A percentile compares a stretch with the other conserved stretches of the same genome.
These are phyloP conservation scores for Camellia japonica DNA, from an alignment of 148 eudicot species.

Conservation along the genomic window DNA sequence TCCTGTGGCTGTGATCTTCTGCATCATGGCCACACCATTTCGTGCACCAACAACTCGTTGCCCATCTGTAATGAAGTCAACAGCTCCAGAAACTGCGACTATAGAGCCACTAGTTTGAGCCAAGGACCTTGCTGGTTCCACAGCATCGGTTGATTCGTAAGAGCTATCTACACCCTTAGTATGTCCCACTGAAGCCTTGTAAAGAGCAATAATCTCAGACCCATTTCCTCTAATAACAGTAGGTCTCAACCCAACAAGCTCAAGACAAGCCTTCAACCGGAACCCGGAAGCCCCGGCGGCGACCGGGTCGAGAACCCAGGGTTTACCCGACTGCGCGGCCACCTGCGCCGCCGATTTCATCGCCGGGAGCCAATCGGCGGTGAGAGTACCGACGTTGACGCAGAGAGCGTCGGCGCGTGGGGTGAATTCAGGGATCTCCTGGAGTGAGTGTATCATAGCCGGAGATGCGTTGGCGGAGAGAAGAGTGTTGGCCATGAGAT, in stretches of 20 bases:
- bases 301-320: slow-evolving; percentile 96
- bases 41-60: slow-evolving; percentile 48
- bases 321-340: slow-evolving; percentile 37
- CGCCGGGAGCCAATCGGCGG: slow-evolving; percentile 59
- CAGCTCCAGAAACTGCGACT: slow-evolving; percentile 85
- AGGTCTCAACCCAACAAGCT: slow-evolving; percentile 58
- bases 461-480: slow-evolving; percentile 68
- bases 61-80: slow-evolving; percentile 79
- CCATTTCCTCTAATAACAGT: slow-evolving; percentile 80
- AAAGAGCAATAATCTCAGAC: slow-evolving; percentile 88
- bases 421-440: slow-evolving; percentile 70
- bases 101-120: slow-evolving; percentile 54
- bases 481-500: slow-evolving; percentile 65
- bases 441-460: slow-evolving; percentile 58
- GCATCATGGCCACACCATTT: slow-evolving; percentile 82
- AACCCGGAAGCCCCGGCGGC: slow-evolving; percentile 72
- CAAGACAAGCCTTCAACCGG: slow-evolving; percentile 75
- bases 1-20: slow-evolving; percentile 78
- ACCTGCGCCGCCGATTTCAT: slow-evolving; percentile 62
- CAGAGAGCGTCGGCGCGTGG: slow-evolving; percentile 52
- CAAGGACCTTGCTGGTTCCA: slow-evolving; percentile 79
- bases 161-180: slow-evolving; percentile 75
- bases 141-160: slow-evolving; percentile 69
- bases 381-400: slow-evolving; percentile 74
- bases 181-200: too few species aligned